Evolutionary conservation across 2,329 filamentous ascomycete genomes (phyloP).

Genomic region (Lecanicillium sp.): DNA sequence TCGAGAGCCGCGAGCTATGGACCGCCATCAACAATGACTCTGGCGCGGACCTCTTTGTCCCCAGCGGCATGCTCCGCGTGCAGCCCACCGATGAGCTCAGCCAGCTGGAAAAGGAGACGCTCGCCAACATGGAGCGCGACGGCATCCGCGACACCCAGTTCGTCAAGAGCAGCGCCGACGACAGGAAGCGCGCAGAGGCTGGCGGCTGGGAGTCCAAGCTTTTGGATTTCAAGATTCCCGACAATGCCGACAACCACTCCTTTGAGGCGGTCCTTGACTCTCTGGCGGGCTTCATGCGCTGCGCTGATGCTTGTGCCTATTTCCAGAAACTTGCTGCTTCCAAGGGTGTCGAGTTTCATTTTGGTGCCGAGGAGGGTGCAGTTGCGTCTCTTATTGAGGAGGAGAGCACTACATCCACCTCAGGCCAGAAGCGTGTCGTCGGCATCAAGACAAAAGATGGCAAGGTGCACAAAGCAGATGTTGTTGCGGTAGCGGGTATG

Average conservation of each 20-base stretch:
- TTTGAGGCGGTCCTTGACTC: conserved; percentile 18
- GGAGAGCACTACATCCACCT: background rate
- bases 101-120: conserved; percentile 15
- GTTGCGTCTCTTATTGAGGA: conserved; percentile 16
- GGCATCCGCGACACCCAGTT: conserved; percentile 16
- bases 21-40: conserved; percentile 11
- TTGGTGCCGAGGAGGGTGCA: conserved; percentile 16
- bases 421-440: conserved; percentile 10
- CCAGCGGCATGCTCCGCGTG: conserved; percentile 18
- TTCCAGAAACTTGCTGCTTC: conserved; percentile 13
- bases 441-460: conserved; percentile 16
- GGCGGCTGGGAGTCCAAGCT: conserved; percentile 16
- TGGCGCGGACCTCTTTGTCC: conserved; percentile 11
- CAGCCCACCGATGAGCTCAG: conserved; percentile 14
- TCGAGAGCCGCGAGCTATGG: conserved; percentile 17
- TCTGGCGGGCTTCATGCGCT: conserved; percentile 15
- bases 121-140: conserved; percentile 16
- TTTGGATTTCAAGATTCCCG: conserved; percentile 16
- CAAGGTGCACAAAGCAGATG: conserved; percentile 11
- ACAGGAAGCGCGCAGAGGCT: conserved; percentile 11
- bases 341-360: conserved; percentile 17
- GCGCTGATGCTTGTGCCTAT: conserved; percentile 15
- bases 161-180: conserved; percentile 12
- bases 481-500: conserved; percentile 19
- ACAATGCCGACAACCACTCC: background rate